Conservation (phyloP, 2,329 filamentous ascomycete genomes). For the Hymenoscyphus scutula region DNA sequence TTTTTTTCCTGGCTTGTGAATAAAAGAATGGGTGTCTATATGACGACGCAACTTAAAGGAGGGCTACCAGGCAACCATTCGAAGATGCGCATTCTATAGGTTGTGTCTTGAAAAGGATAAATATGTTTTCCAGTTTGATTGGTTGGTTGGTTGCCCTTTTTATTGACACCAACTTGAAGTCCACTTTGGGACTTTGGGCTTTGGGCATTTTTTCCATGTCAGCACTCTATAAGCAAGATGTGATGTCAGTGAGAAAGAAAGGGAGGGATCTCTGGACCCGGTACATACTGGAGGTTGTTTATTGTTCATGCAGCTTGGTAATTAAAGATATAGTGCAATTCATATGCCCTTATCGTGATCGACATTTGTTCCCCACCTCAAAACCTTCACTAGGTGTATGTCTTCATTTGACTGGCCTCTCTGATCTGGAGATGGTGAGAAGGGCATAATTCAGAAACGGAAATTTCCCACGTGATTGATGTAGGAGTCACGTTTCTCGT, state of each 20-base stretch:
- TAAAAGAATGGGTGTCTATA: neutral
- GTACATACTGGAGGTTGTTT: neutral
- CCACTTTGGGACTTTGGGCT: neutral
- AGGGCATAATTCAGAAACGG: neutral
- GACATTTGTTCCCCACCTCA: neutral
- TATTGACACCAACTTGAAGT: neutral
- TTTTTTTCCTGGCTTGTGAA: constrained; percentile 1
- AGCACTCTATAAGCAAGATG: neutral
- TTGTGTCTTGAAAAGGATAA: neutral
- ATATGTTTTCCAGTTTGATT: neutral
- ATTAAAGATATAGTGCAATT: neutral
- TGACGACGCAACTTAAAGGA: neutral
- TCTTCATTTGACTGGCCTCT: neutral
- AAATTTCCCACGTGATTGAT: neutral
- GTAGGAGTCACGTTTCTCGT: neutral
- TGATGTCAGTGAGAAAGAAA: neutral
- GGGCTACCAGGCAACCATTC: neutral
- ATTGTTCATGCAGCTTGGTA: neutral
- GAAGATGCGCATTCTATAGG: neutral
- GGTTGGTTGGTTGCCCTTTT: neutral
- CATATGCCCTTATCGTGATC: neutral
- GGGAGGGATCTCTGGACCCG: neutral
- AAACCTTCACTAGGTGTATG: neutral
- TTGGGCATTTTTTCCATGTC: neutral
- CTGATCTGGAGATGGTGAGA: neutral